Conservation (phyloP, 176 grass and related monocot species). For the Oryza rufipogon region DNA sequence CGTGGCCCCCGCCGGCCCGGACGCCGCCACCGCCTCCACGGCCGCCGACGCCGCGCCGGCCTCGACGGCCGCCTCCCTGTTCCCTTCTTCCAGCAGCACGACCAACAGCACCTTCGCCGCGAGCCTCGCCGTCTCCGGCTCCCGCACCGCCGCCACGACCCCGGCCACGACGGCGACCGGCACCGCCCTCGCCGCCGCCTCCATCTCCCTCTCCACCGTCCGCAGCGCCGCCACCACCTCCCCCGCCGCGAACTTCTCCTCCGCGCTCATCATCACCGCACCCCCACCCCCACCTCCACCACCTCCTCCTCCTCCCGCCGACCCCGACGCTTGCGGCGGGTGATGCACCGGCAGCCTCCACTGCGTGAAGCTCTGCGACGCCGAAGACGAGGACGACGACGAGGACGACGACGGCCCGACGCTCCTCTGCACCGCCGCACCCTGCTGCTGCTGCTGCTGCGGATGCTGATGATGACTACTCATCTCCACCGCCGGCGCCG, state of each 20-base stretch:
- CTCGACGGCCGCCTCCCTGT: constrained; percentile 62
- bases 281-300: not conserved
- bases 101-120: constrained; percentile 71
- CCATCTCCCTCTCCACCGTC: constrained; percentile 56
- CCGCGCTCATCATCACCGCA: constrained; percentile 27
- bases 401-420: constrained; percentile 51
- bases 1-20: constrained; percentile 67
- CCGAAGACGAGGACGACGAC: constrained; percentile 66
- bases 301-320: not conserved
- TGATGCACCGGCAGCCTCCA: constrained; percentile 80
- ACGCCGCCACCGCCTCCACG: constrained; percentile 68
- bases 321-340: constrained; percentile 49
- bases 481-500: not conserved
- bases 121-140: constrained; percentile 54
- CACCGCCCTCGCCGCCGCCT: constrained; percentile 27
- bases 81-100: constrained; percentile 56
- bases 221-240: constrained; percentile 56
- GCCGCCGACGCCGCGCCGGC: constrained; percentile 64
- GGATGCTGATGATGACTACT: not conserved
- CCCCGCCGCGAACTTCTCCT: constrained; percentile 66
- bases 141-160: constrained; percentile 63
- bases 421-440: constrained; percentile 18
- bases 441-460: not conserved
- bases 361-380: constrained; percentile 88
- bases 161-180: constrained; percentile 51